Evolutionary conservation across 2,329 filamentous ascomycete species (phyloP).

Genomic region (Colletotrichum somersetense): DNA sequence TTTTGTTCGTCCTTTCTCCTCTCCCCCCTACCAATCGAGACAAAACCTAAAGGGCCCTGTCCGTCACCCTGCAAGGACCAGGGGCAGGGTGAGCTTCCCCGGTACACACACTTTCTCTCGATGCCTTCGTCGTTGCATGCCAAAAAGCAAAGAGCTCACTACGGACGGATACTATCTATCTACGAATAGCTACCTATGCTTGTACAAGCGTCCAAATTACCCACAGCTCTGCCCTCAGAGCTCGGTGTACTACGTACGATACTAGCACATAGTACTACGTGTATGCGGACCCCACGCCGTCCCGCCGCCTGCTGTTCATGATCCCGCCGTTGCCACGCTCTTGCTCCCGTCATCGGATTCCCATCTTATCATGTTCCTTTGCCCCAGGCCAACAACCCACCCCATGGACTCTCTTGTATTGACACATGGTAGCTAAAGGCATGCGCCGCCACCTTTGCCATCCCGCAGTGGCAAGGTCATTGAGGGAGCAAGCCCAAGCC

Average conservation of each 20-base stretch:
- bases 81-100: slow-evolving; percentile 39
- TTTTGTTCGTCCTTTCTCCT: background rate
- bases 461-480: slow-evolving; percentile 11
- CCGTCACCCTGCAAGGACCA: slow-evolving; percentile 33
- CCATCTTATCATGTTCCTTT: slow-evolving; percentile 34
- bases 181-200: background rate
- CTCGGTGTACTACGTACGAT: background rate
- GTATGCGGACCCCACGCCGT: slow-evolving; percentile 10
- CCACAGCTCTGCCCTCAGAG: slow-evolving; percentile 1
- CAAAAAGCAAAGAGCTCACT: slow-evolving; percentile 20
- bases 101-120: slow-evolving; percentile 34
- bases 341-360: slow-evolving; percentile 16
- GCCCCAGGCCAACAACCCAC: slow-evolving; percentile 10
- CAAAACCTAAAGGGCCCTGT: slow-evolving; percentile 25
- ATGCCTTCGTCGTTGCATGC: slow-evolving; percentile 18
- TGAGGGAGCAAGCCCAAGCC: background rate
- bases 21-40: slow-evolving; percentile 18
- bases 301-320: slow-evolving; percentile 2
- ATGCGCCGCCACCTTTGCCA: slow-evolving; percentile 15
- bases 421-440: slow-evolving; percentile 14
- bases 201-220: background rate
- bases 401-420: slow-evolving; percentile 23
- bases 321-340: slow-evolving; percentile 13
- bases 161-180: no score
- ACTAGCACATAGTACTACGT: no score